A percentile compares a stretch with the other conserved stretches of the same genome.
Evolutionary conservation across 139 green algal genomes (phyloP).

Genomic region (Trebouxia sp.): DNA sequence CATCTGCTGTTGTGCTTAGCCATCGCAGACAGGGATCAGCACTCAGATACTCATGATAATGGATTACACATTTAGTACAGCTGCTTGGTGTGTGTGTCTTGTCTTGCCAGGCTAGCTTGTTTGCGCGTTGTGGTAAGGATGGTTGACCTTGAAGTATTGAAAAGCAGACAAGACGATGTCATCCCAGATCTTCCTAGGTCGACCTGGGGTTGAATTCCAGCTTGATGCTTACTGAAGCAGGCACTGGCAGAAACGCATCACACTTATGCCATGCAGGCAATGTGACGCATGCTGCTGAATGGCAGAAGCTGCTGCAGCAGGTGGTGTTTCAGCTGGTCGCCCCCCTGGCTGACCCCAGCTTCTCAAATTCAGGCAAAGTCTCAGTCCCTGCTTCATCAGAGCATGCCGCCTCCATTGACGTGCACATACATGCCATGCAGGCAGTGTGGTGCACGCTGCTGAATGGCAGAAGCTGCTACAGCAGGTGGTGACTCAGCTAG

Average conservation of each 20-base stretch:
- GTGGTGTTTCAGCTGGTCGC: neutral
- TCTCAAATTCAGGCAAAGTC: neutral
- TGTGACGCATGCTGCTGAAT: neutral
- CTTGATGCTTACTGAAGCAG: neutral
- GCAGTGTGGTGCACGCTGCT: neutral
- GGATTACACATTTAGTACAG: no score
- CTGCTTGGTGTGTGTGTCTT: no score
- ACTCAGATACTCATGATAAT: no score
- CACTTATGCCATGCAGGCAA: neutral
- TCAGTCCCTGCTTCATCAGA: constrained; percentile 14
- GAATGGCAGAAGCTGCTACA: neutral
- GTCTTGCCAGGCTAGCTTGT: no score
- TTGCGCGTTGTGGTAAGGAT: no score
- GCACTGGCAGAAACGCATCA: no score
- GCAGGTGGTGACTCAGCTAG: neutral
- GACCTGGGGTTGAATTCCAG: neutral
- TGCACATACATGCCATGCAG: neutral
- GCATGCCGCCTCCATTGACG: neutral
- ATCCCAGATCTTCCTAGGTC: neutral
- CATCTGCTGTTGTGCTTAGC: no score
- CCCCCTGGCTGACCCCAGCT: neutral
- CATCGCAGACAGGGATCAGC: no score
- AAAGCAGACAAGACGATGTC: no score
- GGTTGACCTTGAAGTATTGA: no score
- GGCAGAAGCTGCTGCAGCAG: neutral